Percentiles rank a stretch among this genome's conserved stretches.
Evolutionary conservation across 345 rosid genomes (phyloP).

Genomic region (Ceriops decandra): DNA sequence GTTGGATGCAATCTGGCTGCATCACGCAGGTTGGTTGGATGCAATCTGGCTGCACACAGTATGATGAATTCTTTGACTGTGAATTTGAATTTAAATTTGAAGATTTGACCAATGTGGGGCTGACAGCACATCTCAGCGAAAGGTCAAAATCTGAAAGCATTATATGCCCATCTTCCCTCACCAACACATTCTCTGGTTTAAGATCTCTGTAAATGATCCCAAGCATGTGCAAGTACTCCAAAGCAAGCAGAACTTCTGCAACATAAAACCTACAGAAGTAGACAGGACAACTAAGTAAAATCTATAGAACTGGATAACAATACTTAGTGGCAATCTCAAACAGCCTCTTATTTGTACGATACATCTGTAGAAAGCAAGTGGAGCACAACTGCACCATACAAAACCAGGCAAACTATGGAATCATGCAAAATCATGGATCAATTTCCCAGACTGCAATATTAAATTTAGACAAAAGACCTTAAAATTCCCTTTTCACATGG

Average conservation of each 20-base stretch:
- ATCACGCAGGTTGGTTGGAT: conserved; percentile 1
- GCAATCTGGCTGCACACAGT: conserved; percentile 29
- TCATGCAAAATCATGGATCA: too few species aligned
- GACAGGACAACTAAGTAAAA: neutral
- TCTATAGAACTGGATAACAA: neutral
- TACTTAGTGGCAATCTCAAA: neutral
- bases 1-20: conserved; percentile 20
- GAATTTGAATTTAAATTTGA: conserved; percentile 13
- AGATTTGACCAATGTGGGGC: conserved; percentile 32
- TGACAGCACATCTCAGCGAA: conserved; percentile 29
- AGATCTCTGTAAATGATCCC: conserved; percentile 38
- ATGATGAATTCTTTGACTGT: conserved; percentile 28
- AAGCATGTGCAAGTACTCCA: conserved; percentile 39
- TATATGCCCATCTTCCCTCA: conserved; percentile 36
- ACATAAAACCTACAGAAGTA: conserved; percentile 24
- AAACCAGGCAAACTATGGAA: too few species aligned
- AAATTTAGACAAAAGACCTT: too few species aligned
- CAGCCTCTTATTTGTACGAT: neutral
- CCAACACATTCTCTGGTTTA: conserved; percentile 34
- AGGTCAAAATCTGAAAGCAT: conserved; percentile 37
- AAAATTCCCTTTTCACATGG: too few species aligned
- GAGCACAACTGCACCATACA: too few species aligned
- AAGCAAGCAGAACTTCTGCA: conserved; percentile 35
- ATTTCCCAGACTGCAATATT: too few species aligned
- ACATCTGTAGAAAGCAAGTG: neutral